Percentiles rank a stretch among this genome's conserved stretches.
phyloP scores from a whole-genome alignment of 768 basidiomycete species.

The Bullera alba region DNA sequence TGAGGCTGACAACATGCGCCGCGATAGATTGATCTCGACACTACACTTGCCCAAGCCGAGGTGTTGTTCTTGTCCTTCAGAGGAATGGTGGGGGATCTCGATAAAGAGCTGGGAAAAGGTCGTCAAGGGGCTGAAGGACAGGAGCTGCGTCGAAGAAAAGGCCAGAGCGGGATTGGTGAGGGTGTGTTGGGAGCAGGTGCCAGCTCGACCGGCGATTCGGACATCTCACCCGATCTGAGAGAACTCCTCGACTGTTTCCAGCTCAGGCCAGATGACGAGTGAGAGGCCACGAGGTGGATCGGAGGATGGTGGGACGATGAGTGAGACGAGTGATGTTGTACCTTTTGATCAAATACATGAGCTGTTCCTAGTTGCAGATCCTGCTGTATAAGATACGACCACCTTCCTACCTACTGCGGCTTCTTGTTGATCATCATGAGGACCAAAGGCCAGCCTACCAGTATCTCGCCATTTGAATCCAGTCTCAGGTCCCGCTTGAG shows the following conservation, averaged over 20 bases:
- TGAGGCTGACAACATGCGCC: background rate
- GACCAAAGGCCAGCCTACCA: constrained; percentile 50
- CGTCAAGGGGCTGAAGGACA: background rate
- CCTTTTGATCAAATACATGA: no score
- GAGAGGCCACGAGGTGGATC: no score
- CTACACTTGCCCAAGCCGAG: constrained; percentile 91
- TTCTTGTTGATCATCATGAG: constrained; percentile 42
- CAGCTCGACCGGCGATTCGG: background rate
- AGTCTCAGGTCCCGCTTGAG: constrained; percentile 32
- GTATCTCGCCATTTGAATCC: constrained; percentile 40
- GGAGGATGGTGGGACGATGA: no score
- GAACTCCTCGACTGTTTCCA: background rate
- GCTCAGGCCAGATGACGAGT: no score
- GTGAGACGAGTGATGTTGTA: no score
- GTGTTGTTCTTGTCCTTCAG: constrained; percentile 89
- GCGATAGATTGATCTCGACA: constrained; percentile 73
- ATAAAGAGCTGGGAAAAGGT: constrained; percentile 44
- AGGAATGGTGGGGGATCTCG: constrained; percentile 80
- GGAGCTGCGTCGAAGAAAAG: background rate
- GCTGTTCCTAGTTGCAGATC: no score
- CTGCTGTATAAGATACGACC: no score
- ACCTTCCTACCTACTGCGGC: no score
- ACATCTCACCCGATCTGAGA: background rate
- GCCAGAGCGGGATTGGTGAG: background rate
- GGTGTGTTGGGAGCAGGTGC: background rate